Base-by-base conservation (phyloP, 495 filamentous ascomycete genomes). In the Talaromyces stipitatus region DNA sequence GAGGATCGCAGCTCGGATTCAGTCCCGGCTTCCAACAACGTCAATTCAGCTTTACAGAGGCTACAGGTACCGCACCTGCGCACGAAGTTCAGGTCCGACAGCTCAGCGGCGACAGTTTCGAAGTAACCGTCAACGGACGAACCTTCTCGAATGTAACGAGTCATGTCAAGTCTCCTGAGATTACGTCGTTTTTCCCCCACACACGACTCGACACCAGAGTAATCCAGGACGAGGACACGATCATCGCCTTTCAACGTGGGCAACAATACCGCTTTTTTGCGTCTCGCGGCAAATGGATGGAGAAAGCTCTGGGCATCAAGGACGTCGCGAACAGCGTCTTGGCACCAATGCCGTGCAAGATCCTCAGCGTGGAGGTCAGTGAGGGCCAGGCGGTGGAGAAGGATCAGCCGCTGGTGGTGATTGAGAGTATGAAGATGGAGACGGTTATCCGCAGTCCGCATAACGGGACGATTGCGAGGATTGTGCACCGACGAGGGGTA, bases 341-440 rank as follows among this genome's bases (percentile, higher is more conserved):
- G 48, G 88, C 92, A 23, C 92, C 92, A 1, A 96, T 97, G 92
- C 92, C 92, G 10, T 96, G 92, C 72, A 97, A 96, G 73, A 83
- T 96, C 4, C 71, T 96, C 58, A 81, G 89, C 52, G 90, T 95
- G 28, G 86, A 92, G 67, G 89, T 92, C 55, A 70, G 82, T 54
- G 90, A 86, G 55, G 95, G 94, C 0, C 85, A 92, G 60, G 71
- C 65, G 50, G 92, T 97, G 36, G 81, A 85, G 66, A 95, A 91
- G 72, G 92, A 91, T 52, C 85, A 95, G 62, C 82, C 90, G 18
- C 73, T 98, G 59, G 90, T 97, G 41, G 92, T 98, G 1, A 95
- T 98, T 65, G 94, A 98, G 72, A 97, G 92, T 56, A 98, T 98
- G 94, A 98, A 98, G 80, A 98, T 98, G 94, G 94, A 98, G 73